Base-by-base conservation (phyloP, 164 flowering plant genomes). In the Cinnamomum chago region DNA sequence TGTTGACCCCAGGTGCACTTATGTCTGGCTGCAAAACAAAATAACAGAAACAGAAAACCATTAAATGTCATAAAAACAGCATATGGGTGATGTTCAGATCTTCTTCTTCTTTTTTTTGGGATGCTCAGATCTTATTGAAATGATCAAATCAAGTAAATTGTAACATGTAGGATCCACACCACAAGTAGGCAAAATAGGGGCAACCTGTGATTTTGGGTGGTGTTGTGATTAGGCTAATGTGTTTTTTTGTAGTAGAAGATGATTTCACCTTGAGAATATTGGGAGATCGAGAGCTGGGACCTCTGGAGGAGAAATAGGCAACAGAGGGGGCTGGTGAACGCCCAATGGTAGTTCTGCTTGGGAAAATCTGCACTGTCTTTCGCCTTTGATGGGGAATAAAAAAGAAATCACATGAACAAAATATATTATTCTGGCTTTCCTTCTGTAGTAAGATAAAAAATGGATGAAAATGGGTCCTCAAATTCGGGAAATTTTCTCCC, bases 281-380 rank as follows among this genome's bases (percentile, higher is more conserved):
- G 14, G 90, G 89, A 12, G 88, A 71, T 28, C 85, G 55, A 14
- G 96, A 83, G 76, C 84, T 91, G 65, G 96, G 96, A 2, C 96
- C 96, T 80, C 92, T 89, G 7, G 93, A 89, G 67, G 96, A 89
- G 79, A 86, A 91, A 70, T 79, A 77, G 4, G 89, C 87, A 17
- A 89, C 88, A 1, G 68, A 35, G 12, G 96, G 96, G 7, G 96
- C 93, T 1, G 87, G 86, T 12, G 82, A 76, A 52, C 76, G 72
- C 47, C 86, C 86, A 25, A 82, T 80, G 2, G 68, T 66, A 2
- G 90, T 86, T 77, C 60, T 81, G 68, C 83, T 83, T 25, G 90
- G 84, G 55, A n/a, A 27, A 67, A 89, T 79, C 71, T 77, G 78
- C 73, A 86, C 78, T 1, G 64, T 55, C 1, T 90, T 86, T 6